phyloP scores from a whole-genome alignment of 306 rosid genomes.

The Casuarina cunninghamiana region DNA sequence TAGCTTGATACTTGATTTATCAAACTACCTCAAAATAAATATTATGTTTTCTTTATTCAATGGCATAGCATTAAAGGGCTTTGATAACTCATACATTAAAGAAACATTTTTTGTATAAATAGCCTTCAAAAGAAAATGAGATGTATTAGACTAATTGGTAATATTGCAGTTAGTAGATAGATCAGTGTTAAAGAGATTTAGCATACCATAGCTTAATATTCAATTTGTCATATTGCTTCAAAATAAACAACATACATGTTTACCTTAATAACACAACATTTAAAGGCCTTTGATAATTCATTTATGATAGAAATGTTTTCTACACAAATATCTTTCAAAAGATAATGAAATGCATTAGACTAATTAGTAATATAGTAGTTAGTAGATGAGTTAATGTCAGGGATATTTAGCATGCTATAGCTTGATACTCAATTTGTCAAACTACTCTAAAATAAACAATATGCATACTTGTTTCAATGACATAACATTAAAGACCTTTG shows the following conservation, averaged over 20 bases:
- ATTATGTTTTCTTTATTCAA: conserved; percentile 88
- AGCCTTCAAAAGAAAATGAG: too few relatives aligned
- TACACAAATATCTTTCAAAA: conserved; percentile 71
- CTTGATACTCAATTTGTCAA: conserved; percentile 73
- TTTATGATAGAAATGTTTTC: conserved; percentile 19
- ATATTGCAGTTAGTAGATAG: too few relatives aligned
- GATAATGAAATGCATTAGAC: conserved; percentile 17
- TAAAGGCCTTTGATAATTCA: too few relatives aligned
- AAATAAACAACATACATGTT: too few relatives aligned
- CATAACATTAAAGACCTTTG: conserved; percentile 89
- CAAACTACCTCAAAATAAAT: conserved; percentile 82
- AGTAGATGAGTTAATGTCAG: too few relatives aligned
- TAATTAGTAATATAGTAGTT: too few relatives aligned
- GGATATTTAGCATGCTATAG: conserved; percentile 55
- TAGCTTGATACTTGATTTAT: conserved; percentile 74
- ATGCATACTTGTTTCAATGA: conserved; percentile 92
- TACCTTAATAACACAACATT: too few relatives aligned
- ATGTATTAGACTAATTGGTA: too few relatives aligned
- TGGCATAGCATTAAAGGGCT: conserved; percentile 86
- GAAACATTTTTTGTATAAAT: conserved; percentile 43
- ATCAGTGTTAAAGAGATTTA: too few relatives aligned
- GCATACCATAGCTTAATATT: too few relatives aligned
- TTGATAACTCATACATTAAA: conserved; percentile 94
- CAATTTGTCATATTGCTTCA: too few relatives aligned
- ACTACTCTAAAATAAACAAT: conserved; percentile 83